Evolutionary conservation across 495 filamentous ascomycete genomes (phyloP), one percentile per base, ranked within the genome.

Genomic region (Apiosordaria backusii): DNA sequence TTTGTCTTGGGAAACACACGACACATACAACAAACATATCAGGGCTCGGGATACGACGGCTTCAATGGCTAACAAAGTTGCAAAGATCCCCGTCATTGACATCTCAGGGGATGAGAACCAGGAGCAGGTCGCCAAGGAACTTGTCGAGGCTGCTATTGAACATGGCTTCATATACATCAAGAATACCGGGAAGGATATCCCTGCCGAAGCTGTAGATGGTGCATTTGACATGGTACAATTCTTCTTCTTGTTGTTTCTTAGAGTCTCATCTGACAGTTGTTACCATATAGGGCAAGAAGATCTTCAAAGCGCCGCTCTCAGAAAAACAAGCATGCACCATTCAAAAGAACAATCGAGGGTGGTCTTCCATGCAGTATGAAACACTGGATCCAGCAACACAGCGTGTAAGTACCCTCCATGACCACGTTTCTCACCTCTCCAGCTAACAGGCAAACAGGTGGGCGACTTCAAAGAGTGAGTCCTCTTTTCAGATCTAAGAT

Each of bases 401-500:
- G 74, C 86, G 89, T 74, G 92, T 92, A 82, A 67, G 58, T 22
- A n/a, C 27, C 24, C n/a, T n/a, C 13, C 35, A 6, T 23, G 4
- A 22, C 57, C 3, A 6, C 19, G 1, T 18, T 4, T 58, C 21
- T 10, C 25, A n/a, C 21, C 23, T 27, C 9, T 23, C 18, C 57
- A 64, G n/a, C 69, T 67, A 21, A 67, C 53, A 26, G 23, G 7
- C 15, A 50, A 25, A 53, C 70, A 93, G 91, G 85, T 87, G 21
- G 94, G 93, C 18, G 94, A 98, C 70, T 92, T 93, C 73, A 97
- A 97, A 83, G 93, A 97, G 93, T 96, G 80, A 71, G 80, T 70
- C 2, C 13, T 40, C 18, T 40, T 21, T 15, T 22, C 45, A 35
- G 15, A 1, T 27, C 4, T 50, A 24, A 25, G 45, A 4, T 45